phyloP scores from a whole-genome alignment of 2,329 filamentous ascomycete species.

The Paecilomyces formosus region DNA sequence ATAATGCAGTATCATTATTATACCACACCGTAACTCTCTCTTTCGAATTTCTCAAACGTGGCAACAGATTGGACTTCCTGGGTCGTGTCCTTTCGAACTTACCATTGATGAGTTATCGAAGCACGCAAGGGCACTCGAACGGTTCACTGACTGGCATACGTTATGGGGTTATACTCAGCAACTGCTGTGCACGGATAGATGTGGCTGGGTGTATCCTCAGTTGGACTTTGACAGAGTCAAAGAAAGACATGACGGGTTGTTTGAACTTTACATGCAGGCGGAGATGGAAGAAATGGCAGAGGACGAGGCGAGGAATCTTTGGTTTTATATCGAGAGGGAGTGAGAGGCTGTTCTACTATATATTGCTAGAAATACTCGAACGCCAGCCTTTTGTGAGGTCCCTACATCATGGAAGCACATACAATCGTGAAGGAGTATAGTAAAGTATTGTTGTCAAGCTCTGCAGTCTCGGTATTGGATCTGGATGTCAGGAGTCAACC shows the following conservation, averaged over 20 bases:
- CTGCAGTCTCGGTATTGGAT: too few species aligned
- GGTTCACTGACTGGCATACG: constrained; percentile 9
- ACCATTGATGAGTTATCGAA: constrained; percentile 4
- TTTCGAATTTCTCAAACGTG: constrained; percentile 5
- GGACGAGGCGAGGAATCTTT: constrained; percentile 8
- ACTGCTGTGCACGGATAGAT: constrained; percentile 10
- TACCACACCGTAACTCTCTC: constrained; percentile 10
- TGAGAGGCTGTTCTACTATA: too few species aligned
- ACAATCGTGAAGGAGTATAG: too few species aligned
- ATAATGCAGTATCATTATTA: background rate
- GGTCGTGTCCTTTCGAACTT: constrained; percentile 2
- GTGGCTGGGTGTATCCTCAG: constrained; percentile 12
- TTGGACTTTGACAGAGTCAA: constrained; percentile 11
- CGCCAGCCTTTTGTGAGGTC: too few species aligned
- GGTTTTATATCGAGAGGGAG: constrained; percentile 7
- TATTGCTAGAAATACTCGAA: too few species aligned
- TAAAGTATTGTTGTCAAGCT: too few species aligned
- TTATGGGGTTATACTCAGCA: constrained; percentile 11
- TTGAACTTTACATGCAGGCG: constrained; percentile 7
- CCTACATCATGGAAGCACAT: too few species aligned
- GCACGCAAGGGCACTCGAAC: constrained; percentile 6
- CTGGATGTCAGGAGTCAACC: too few species aligned
- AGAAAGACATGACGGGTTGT: constrained; percentile 8
- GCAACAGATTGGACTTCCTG: constrained; percentile 1
- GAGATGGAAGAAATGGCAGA: constrained; percentile 4